These are phyloP conservation scores for Colletotrichum orchidophilum DNA, from an alignment of 2,329 filamentous ascomycete genomes.

Conservation along the genomic window DNA sequence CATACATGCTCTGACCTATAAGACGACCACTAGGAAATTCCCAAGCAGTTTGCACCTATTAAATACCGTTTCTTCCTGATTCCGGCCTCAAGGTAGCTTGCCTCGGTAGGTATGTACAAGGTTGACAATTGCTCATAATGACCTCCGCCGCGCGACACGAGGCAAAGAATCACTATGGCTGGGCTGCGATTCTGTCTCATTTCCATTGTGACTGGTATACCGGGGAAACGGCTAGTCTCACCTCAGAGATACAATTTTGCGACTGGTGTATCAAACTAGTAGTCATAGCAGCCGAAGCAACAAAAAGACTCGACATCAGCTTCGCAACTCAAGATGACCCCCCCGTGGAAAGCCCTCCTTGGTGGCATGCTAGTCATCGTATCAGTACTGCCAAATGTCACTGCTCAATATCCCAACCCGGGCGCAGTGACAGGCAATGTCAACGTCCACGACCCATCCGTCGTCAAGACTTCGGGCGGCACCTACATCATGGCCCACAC, in stretches of 20 bases:
- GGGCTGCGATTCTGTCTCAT: background rate
- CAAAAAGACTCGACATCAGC: background rate
- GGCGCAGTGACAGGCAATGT: slow-evolving; percentile 39
- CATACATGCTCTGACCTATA: background rate
- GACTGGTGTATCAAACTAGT: background rate
- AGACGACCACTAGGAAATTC: background rate
- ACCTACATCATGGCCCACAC: slow-evolving; percentile 42
- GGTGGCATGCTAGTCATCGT: slow-evolving; percentile 37
- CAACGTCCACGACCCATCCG: slow-evolving; percentile 41
- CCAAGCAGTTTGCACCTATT: background rate
- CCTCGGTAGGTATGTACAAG: background rate
- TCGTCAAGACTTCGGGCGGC: slow-evolving; percentile 42
- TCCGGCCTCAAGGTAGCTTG: background rate
- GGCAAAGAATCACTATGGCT: background rate
- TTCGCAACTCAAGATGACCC: slow-evolving; percentile 18
- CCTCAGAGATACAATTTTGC: background rate
- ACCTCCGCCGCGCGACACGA: background rate
- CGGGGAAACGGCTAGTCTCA: background rate
- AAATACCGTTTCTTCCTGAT: background rate
- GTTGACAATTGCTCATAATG: background rate
- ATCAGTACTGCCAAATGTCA: slow-evolving; percentile 23
- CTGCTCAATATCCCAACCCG: slow-evolving; percentile 34
- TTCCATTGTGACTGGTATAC: background rate
- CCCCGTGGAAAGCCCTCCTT: slow-evolving; percentile 36
- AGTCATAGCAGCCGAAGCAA: background rate